phyloP scores from a whole-genome alignment of 129 eudicot genomes.

The Chrysanthemum seticuspe region DNA sequence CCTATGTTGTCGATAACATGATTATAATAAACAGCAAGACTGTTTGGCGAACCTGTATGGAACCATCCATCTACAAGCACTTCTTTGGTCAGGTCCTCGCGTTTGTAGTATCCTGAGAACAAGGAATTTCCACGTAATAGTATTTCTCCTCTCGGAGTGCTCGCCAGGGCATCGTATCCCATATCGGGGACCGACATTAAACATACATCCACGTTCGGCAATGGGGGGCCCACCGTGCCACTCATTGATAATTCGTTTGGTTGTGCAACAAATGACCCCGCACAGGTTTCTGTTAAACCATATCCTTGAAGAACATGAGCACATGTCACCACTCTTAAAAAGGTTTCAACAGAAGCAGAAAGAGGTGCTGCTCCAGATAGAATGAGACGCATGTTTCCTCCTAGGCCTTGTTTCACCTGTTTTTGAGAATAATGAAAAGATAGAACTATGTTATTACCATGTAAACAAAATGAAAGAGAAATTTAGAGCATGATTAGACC shows the following conservation, averaged over 20 bases:
- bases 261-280: conserved; percentile 74
- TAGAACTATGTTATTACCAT: not conserved
- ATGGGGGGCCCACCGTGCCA: conserved; percentile 87
- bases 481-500: not conserved
- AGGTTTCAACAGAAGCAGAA: conserved; percentile 77
- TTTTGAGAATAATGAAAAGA: not conserved
- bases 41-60: conserved; percentile 57
- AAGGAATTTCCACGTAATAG: conserved; percentile 65
- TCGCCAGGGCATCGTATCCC: conserved; percentile 70
- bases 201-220: conserved; percentile 75
- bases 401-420: conserved; percentile 91
- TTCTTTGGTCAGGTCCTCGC: conserved; percentile 70
- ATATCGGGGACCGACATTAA: conserved; percentile 84
- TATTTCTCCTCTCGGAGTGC: conserved; percentile 70
- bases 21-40: not conserved
- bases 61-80: conserved; percentile 80
- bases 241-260: conserved; percentile 64
- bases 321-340: conserved; percentile 81
- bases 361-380: conserved; percentile 98
- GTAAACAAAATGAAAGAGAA: not conserved
- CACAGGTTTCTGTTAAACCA: conserved; percentile 91
- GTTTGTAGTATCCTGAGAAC: conserved; percentile 83
- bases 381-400: conserved; percentile 84
- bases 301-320: conserved; percentile 99
- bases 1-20: not conserved